Percentiles rank a stretch among this genome's conserved stretches.
Conservation (phyloP, 768 basidiomycete species). For the Phlebiopsis gigantea region DNA sequence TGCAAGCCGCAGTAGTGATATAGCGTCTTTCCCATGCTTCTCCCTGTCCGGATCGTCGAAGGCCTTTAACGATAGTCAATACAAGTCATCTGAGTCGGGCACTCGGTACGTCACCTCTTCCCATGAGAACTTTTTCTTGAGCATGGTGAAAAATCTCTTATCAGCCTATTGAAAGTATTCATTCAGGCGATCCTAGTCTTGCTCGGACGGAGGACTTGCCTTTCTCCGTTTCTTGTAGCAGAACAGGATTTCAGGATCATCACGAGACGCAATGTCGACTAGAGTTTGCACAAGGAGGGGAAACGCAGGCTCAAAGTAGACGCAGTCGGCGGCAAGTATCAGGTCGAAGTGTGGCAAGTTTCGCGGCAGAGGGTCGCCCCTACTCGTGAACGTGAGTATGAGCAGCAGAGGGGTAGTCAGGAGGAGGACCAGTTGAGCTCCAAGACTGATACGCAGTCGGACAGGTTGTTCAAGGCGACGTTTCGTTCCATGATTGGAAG, state of each 20-base stretch:
- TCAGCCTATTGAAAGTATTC: conserved; percentile 54
- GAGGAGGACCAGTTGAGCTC: conserved; percentile 75
- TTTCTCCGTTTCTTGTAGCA: conserved; percentile 94
- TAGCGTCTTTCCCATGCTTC: conserved; percentile 58
- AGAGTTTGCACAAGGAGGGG: conserved; percentile 82
- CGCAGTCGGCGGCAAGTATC: conserved; percentile 89
- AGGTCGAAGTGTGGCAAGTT: conserved; percentile 44
- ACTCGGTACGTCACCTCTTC: conserved; percentile 39
- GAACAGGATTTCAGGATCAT: conserved; percentile 67
- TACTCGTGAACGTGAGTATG: conserved; percentile 24
- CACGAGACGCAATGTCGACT: conserved; percentile 44
- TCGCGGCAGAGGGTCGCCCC: conserved; percentile 59
- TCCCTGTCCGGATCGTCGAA: conserved; percentile 55
- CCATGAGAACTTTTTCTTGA: conserved; percentile 79
- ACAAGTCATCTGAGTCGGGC: not conserved
- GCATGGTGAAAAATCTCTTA: conserved; percentile 75
- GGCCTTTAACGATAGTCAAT: conserved; percentile 35
- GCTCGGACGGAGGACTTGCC: conserved; percentile 35
- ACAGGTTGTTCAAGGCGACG: conserved; percentile 58
- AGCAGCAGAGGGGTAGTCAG: not conserved
- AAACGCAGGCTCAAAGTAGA: conserved; percentile 93
- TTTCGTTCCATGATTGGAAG: conserved; percentile 78
- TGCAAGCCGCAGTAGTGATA: conserved; percentile 52
- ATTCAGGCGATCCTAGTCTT: not conserved
- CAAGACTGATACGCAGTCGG: conserved; percentile 44